Conservation (phyloP, 371 early-diverging fungal species). For the Apophysomyces sp. region DNA sequence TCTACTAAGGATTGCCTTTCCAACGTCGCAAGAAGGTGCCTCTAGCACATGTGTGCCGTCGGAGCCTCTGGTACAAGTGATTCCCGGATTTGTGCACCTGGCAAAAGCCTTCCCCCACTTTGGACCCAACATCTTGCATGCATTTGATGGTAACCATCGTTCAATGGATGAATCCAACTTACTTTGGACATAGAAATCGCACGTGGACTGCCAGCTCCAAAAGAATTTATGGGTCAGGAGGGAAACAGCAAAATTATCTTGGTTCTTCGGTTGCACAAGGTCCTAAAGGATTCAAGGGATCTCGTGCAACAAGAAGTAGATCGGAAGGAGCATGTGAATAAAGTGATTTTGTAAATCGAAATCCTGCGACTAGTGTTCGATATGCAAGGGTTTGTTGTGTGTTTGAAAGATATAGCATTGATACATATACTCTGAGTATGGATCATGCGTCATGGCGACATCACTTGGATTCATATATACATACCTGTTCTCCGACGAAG, state of each 20-base stretch:
- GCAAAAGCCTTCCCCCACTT: slow-evolving; percentile 47
- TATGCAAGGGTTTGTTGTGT: neutral
- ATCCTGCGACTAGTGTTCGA: no score
- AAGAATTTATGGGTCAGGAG: slow-evolving; percentile 43
- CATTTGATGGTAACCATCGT: slow-evolving; percentile 32
- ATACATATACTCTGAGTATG: neutral
- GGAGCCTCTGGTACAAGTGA: slow-evolving; percentile 37
- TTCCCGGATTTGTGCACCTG: slow-evolving; percentile 44
- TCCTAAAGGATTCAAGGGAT: slow-evolving; percentile 30
- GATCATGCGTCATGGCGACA: neutral
- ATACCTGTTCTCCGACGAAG: neutral
- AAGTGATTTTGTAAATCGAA: slow-evolving; percentile 26
- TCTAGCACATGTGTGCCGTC: slow-evolving; percentile 32
- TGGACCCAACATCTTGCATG: slow-evolving; percentile 30
- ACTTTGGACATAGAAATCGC: slow-evolving; percentile 26
- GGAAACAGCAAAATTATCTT: slow-evolving; percentile 40
- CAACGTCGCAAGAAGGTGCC: slow-evolving; percentile 14
- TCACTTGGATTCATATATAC: neutral
- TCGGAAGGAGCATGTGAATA: slow-evolving; percentile 34
- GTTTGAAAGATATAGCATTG: no score
- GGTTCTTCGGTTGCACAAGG: slow-evolving; percentile 39
- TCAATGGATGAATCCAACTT: neutral
- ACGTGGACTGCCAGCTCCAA: slow-evolving; percentile 36
- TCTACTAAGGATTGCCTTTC: slow-evolving; percentile 37
- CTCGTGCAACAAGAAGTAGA: slow-evolving; percentile 28